Evolutionary conservation across 2,329 filamentous ascomycete species (phyloP), one percentile per base, ranked within the genome.

Genomic region (Xylaria sp.): DNA sequence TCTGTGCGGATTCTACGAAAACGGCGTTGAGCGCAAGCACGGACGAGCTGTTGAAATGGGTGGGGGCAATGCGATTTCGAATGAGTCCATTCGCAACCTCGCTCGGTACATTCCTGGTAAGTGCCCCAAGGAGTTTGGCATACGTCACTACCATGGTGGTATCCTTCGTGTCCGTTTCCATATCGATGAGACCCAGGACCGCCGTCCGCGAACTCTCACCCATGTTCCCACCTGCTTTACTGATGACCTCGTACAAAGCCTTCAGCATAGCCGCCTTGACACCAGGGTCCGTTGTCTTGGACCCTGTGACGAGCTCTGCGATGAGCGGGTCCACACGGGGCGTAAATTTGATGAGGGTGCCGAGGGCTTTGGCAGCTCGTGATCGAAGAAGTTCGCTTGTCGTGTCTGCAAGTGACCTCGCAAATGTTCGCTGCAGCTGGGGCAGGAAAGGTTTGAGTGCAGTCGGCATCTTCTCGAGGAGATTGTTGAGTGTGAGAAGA

Each of bases 261-360:
- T 96, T 97, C 71, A 99, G 84, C 95, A 99, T 99, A 27, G 95
- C 95, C 67, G 90, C 95, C 77, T 87, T 91, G 66, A 99, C 95
- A 46, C 94, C 94, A 5, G 87, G 74, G 73, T 98, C 94, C 1
- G 86, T 80, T 0, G 95, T 98, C 81, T 94, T 97, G 25, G 93
- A 95, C 47, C 95, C 95, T n/a, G 95, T 91, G 19, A 98, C 93
- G 48, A 99, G 84, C 78, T 99, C 95, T 63, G 85, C 81, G 67
- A 99, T 96, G 56, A 99, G 84, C 52, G 96, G 95, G 76, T 99
- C 96, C 23, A 99, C 92, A 72, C 96, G 89, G 25, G 95, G 94
- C 0, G 94, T 98, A 72, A 97, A 87, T 63, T 93, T 97, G 79
- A 99, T 99, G 63, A 99, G 79, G 9, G 94, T 98, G 61, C 96